These are phyloP conservation scores for Daldinia sp. DNA, from an alignment of 2,329 filamentous ascomycete genomes.

Conservation along the genomic window DNA sequence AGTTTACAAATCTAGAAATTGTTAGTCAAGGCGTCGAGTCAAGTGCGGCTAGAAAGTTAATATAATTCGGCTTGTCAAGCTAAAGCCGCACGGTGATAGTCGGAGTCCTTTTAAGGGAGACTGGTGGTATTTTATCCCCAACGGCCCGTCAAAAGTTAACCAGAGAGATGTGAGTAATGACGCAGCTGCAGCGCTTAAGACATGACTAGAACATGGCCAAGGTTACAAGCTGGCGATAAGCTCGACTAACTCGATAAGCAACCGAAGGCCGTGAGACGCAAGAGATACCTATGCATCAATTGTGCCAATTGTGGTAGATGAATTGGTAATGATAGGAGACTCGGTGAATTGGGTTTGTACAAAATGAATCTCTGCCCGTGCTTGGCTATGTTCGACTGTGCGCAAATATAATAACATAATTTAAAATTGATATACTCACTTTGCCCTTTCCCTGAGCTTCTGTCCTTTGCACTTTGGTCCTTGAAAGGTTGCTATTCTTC, in stretches of 20 bases:
- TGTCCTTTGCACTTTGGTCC: constrained; percentile 1
- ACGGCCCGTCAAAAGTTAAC: not conserved
- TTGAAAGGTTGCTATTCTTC: constrained; percentile 4
- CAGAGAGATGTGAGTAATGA: not conserved
- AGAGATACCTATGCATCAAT: not conserved
- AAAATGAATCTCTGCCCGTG: not conserved
- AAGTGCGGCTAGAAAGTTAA: not conserved
- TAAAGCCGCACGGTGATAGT: not conserved
- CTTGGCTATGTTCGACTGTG: not conserved
- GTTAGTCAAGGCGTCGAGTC: constrained; percentile 11
- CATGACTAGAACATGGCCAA: not conserved
- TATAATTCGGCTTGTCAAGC: not conserved
- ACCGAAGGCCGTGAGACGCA: not conserved
- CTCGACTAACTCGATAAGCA: not conserved
- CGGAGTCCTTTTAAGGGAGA: not conserved
- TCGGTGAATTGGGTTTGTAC: not conserved
- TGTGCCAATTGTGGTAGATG: not conserved
- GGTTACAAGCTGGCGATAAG: too few relatives aligned
- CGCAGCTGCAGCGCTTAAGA: not conserved
- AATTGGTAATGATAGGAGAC: not conserved
- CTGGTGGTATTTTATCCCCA: not conserved
- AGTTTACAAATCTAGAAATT: constrained; percentile 18
- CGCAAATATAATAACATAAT: not conserved
- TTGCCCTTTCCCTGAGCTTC: constrained; percentile 4
- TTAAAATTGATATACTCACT: constrained; percentile 13